Percentiles rank a stretch among this genome's conserved stretches.
phyloP scores from a whole-genome alignment of 2,329 filamentous ascomycete genomes.

The Pezicula neosporulosa region DNA sequence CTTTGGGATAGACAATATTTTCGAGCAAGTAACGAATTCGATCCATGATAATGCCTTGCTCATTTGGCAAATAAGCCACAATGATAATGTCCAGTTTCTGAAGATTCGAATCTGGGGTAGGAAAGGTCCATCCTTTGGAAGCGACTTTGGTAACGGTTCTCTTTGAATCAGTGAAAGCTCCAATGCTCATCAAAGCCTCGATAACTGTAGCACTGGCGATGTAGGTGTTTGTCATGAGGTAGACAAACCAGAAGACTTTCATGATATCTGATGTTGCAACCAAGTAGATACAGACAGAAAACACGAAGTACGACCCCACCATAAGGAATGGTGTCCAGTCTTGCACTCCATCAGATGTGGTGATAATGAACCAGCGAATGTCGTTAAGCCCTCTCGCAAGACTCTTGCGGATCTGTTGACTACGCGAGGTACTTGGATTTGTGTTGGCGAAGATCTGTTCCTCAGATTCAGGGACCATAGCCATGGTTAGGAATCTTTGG shows the following conservation, averaged over 20 bases:
- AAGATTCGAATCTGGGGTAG: conserved; percentile 36
- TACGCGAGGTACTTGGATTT: background rate
- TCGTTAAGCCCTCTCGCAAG: background rate
- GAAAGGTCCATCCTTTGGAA: conserved; percentile 36
- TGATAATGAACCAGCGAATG: background rate
- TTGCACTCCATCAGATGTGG: conserved; percentile 17
- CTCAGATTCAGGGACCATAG: background rate
- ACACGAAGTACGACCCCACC: conserved; percentile 37
- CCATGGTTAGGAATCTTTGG: background rate
- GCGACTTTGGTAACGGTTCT: conserved; percentile 33
- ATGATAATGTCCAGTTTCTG: conserved; percentile 42
- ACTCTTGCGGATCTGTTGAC: background rate
- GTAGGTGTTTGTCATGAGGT: conserved; percentile 40
- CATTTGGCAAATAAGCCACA: conserved; percentile 47
- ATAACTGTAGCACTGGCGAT: conserved; percentile 37
- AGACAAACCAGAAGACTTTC: conserved; percentile 40
- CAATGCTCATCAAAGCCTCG: conserved; percentile 37
- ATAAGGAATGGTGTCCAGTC: conserved; percentile 39
- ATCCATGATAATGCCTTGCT: conserved; percentile 45
- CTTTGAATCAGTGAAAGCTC: conserved; percentile 31
- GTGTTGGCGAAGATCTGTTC: conserved; percentile 1
- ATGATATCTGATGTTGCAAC: conserved; percentile 32
- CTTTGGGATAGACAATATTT: conserved; percentile 40
- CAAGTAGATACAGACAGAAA: conserved; percentile 38
- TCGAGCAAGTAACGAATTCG: conserved; percentile 42